Base-by-base conservation (phyloP, 176 grass and related monocot genomes). In the Dactylis glomerata region DNA sequence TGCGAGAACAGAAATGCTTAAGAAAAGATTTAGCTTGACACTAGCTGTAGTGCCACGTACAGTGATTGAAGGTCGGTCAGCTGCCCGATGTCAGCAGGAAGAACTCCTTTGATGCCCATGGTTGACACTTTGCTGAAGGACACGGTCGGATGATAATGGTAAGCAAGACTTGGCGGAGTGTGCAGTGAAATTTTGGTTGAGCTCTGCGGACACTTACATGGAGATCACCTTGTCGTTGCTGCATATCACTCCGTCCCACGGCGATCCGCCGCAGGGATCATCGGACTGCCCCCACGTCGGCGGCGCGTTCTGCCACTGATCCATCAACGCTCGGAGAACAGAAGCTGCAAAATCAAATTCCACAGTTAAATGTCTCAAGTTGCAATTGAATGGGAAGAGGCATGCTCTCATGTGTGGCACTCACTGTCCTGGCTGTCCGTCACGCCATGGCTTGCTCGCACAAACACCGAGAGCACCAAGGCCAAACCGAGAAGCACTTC, bases 171-270 rank as follows among this genome's bases (percentile, higher is more conserved):
- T 45, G 68, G 68, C 40, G 32, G 45, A 44, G 31, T 4, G 4
- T 58, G 45, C 26, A 67, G 55, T 76, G 54, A 11, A 75, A 15
- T 45, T 73, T 2, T 8, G 46, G 0, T 51, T 16, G 50, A 77
- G 66, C 5, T 80, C 5, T 24, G 70, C 15, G 47, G 20, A 15
- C 16, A 82, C 87, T 81, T 85, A 99, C 96, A 99, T 91, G 56
- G 68, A 62, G 66, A 67, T 95, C 76, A 98, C 96, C 77, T 72
- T 92, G 75, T 63, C 72, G 62, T 73, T 42, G 59, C 3, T 68
- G 87, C 96, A 98, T 38, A 38, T 31, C 68, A 98, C 84, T 41
- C 96, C 96, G 10, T 94, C 91, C 96, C 96, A 98, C 38, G 93
- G 91, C 36, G 89, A 75, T 6, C 22, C 84, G 13, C 87, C 93